Evolutionary conservation across 139 green algal species (phyloP), one percentile per base, ranked within the genome.

Genomic region (Chlamydomonas sphaeroides): DNA sequence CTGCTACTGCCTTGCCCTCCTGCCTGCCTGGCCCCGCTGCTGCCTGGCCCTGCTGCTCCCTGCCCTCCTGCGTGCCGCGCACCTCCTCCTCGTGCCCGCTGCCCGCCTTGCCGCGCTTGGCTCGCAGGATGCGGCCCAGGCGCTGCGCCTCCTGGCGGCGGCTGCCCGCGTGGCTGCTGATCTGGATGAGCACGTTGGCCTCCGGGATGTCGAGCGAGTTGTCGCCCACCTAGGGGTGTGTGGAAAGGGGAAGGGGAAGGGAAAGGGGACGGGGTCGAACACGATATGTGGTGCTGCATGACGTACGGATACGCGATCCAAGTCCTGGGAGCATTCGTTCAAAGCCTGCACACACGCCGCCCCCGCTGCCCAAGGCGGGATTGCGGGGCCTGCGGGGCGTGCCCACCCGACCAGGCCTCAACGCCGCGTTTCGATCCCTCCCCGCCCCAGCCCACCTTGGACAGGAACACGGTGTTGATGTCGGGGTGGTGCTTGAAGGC

Each of bases 131-230:
- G 70, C 97, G 92, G 38, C 97, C 97, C 72, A 99, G 90, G 33
- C 97, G 92, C 91, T 99, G 97, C 39, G 95, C 95, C 89, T 99
- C 97, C 89, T 99, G 97, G 14, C 97, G 81, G 18, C 97, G 83
- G 10, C 91, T 97, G 8, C 97, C 97, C 10, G 93, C 97, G 88
- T 99, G 97, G 45, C 87, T 96, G 65, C 90, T 95, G 80, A 99
- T 98, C 91, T 99, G 97, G 65, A 99, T 98, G 51, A 99, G 95
- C 61, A 99, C 97, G 73, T 99, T 99, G 41, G 97, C 97, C 88
- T 99, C 97, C 0, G 97, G 97, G 82, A 99, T 99, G 88, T 99
- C 97, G 66, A 99, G 95, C 8, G 94, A 98, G 91, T 99, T 99
- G 89, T 99, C 97, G 2, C 97, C 97, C 35, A 98, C 95, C 92